phyloP scores from a whole-genome alignment of 768 basidiomycete species.

The Suillus brevipes region DNA sequence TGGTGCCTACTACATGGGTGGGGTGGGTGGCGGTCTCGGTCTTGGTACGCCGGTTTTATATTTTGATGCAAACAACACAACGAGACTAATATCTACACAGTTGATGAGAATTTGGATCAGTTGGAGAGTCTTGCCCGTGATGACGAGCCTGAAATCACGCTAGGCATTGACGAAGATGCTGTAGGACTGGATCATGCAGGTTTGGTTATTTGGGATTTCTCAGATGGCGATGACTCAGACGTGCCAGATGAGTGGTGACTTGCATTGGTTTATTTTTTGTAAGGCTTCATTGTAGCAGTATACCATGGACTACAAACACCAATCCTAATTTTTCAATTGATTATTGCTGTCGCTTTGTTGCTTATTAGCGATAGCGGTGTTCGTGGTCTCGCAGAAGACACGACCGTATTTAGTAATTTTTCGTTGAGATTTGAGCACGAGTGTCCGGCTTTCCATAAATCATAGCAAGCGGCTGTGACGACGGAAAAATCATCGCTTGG shows the following conservation, averaged over 20 bases:
- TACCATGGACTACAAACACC: not conserved
- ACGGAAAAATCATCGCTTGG: too few relatives aligned
- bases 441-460: not conserved
- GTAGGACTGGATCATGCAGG: not conserved
- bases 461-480: too few relatives aligned
- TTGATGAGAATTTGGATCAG: not conserved
- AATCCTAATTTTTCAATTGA: not conserved
- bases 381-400: not conserved
- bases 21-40: not conserved
- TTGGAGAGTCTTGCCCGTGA: not conserved
- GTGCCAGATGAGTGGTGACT: not conserved
- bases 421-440: not conserved
- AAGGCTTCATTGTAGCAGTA: not conserved
- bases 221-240: not conserved
- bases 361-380: not conserved
- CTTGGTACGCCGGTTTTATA: not conserved
- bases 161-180: not conserved
- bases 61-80: not conserved
- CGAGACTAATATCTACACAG: not conserved
- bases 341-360: not conserved
- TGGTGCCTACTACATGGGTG: not conserved
- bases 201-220: not conserved
- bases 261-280: not conserved
- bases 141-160: not conserved
- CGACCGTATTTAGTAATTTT: not conserved